phyloP scores from a whole-genome alignment of 2,329 filamentous ascomycete genomes.

The Aspergillus fumigatiaffinis region DNA sequence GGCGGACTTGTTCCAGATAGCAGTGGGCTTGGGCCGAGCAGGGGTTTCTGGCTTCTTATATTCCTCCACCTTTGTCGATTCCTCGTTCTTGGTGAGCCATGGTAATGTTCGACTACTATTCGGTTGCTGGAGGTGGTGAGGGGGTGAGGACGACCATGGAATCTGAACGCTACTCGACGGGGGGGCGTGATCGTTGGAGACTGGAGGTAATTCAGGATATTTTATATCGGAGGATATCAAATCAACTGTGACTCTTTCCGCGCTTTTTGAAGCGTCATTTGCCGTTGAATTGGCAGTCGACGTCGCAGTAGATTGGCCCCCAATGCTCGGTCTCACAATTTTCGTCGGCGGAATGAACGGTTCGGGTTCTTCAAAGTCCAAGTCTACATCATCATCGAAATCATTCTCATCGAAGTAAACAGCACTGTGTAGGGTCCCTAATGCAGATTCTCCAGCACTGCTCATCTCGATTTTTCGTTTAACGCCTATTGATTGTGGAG shows the following conservation, averaged over 20 bases:
- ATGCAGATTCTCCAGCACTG: slow-evolving; percentile 24
- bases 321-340: slow-evolving; percentile 7
- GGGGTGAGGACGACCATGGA: slow-evolving; percentile 66
- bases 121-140: slow-evolving; percentile 40
- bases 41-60: slow-evolving; percentile 41
- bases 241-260: slow-evolving; percentile 10
- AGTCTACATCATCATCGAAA: slow-evolving; percentile 76
- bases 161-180: slow-evolving; percentile 55
- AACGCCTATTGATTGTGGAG: slow-evolving; percentile 26
- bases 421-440: slow-evolving; percentile 43
- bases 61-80: slow-evolving; percentile 23
- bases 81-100: slow-evolving; percentile 40
- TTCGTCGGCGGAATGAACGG: slow-evolving; percentile 22
- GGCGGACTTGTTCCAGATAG: slow-evolving; percentile 68
- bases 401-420: slow-evolving; percentile 74
- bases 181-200: slow-evolving; percentile 24
- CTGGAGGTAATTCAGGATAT: slow-evolving; percentile 34
- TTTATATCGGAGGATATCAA: slow-evolving; percentile 22
- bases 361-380: slow-evolving; percentile 50
- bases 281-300: slow-evolving; percentile 1
- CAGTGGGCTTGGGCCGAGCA: slow-evolving; percentile 39
- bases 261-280: not conserved
- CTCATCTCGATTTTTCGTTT: slow-evolving; percentile 39
- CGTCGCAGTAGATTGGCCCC: slow-evolving; percentile 2
- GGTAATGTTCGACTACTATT: slow-evolving; percentile 66